phyloP scores from a whole-genome alignment of 805 yeast genomes.

The Yamadazyma phyllophila region DNA sequence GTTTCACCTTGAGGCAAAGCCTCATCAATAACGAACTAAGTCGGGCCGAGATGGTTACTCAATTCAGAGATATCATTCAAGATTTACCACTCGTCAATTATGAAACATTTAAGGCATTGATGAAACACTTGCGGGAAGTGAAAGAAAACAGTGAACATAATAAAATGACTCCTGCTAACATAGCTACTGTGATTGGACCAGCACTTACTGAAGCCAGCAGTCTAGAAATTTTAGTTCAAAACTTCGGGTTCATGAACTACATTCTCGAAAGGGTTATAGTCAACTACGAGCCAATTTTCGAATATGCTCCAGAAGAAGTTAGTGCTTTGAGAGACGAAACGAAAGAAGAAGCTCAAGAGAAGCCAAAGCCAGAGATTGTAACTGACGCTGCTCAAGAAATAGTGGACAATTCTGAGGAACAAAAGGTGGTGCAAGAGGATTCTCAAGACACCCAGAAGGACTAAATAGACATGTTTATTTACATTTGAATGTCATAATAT shows the following conservation, averaged over 20 bases:
- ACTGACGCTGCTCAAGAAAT: not conserved
- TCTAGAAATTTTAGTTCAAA: conserved; percentile 44
- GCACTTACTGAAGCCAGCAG: conserved; percentile 55
- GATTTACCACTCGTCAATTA: conserved; percentile 65
- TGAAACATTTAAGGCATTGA: conserved; percentile 62
- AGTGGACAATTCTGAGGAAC: not conserved
- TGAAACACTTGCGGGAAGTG: conserved; percentile 68
- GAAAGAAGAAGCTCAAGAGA: not conserved
- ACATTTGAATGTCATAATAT: not conserved
- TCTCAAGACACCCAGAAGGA: not conserved
- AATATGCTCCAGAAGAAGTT: conserved; percentile 12
- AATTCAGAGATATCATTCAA: conserved; percentile 31
- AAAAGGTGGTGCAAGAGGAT: not conserved
- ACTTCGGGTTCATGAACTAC: conserved; percentile 55
- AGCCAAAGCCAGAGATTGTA: not conserved
- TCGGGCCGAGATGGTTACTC: conserved; percentile 4
- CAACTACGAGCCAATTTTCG: conserved; percentile 41
- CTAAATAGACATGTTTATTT: not conserved
- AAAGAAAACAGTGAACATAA: conserved; percentile 65
- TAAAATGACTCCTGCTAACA: conserved; percentile 84
- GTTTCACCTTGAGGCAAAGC: conserved; percentile 39
- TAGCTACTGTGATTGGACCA: conserved; percentile 85
- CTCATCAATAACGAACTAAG: conserved; percentile 12
- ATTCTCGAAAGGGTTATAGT: conserved; percentile 50
- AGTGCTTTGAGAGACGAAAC: not conserved